Evolutionary conservation across 192 early-diverging fungal genomes (phyloP).

Genomic region (Chytriomyces confervae): DNA sequence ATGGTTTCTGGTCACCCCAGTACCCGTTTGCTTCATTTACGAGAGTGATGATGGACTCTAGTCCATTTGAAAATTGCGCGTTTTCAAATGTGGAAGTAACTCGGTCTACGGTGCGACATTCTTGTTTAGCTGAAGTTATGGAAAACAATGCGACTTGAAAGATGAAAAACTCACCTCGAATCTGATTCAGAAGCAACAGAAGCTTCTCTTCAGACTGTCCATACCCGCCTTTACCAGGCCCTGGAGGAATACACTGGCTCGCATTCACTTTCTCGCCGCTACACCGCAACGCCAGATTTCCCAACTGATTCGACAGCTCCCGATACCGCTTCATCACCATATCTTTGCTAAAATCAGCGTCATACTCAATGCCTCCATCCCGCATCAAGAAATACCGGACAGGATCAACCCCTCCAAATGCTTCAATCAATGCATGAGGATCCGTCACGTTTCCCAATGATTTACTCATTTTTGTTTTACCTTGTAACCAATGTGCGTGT

Average conservation of each 20-base stretch:
- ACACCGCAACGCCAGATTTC: constrained; percentile 35
- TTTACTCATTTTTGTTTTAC: constrained; percentile 94
- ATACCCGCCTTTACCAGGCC: constrained; percentile 9
- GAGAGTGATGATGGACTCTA: constrained; percentile 68
- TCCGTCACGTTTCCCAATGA: constrained; percentile 90
- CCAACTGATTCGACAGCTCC: constrained; percentile 39
- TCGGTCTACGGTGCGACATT: not conserved
- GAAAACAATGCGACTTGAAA: not conserved
- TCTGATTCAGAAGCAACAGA: constrained; percentile 5
- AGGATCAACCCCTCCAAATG: constrained; percentile 79
- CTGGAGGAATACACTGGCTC: constrained; percentile 29
- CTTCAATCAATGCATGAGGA: constrained; percentile 71
- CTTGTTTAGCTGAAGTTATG: too few relatives aligned
- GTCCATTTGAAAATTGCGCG: constrained; percentile 65
- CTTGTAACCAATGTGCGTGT: constrained; percentile 96
- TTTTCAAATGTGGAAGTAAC: constrained; percentile 53
- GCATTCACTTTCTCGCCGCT: constrained; percentile 37
- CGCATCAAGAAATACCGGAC: constrained; percentile 90
- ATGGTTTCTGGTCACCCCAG: constrained; percentile 76
- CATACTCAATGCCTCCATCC: constrained; percentile 86
- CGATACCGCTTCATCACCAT: constrained; percentile 71
- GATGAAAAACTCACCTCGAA: constrained; percentile 13
- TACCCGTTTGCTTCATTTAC: constrained; percentile 76
- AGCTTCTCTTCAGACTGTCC: constrained; percentile 27
- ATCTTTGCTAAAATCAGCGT: constrained; percentile 78